These are phyloP conservation scores for Neocucurbitaria cava DNA, from an alignment of 2,329 filamentous ascomycete species.

Conservation along the genomic window DNA sequence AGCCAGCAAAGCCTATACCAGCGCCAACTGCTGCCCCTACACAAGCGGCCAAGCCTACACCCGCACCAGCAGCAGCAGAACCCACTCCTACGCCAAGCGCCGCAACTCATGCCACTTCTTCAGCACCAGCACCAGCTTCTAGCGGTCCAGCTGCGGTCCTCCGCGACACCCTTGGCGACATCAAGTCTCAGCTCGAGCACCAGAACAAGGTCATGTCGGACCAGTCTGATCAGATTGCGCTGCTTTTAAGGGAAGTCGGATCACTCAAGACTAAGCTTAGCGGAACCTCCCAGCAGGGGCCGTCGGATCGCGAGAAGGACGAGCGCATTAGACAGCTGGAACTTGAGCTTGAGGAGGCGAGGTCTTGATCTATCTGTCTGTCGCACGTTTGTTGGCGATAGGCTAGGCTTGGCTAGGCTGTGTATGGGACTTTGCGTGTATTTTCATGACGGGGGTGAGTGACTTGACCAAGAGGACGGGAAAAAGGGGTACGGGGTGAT, in stretches of 20 bases:
- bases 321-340: constrained; percentile 51
- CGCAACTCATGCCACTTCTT: constrained; percentile 48
- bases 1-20: constrained; percentile 55
- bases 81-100: constrained; percentile 50
- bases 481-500: no score
- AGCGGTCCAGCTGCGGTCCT: constrained; percentile 60
- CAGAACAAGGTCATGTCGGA: constrained; percentile 79
- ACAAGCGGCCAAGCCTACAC: constrained; percentile 44
- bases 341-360: constrained; percentile 50
- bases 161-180: constrained; percentile 73
- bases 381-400: no score
- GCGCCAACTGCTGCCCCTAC: constrained; percentile 41
- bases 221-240: constrained; percentile 78
- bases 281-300: constrained; percentile 24
- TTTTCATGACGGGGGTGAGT: no score
- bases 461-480: no score
- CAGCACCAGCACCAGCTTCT: constrained; percentile 48
- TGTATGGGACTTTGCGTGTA: no score
- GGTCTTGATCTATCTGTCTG: constrained; percentile 47
- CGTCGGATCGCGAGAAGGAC: constrained; percentile 48
- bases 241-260: constrained; percentile 66
- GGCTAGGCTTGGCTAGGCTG: no score
- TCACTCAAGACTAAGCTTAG: constrained; percentile 78
- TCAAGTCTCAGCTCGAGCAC: constrained; percentile 77
- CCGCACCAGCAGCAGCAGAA: constrained; percentile 44